These are phyloP conservation scores for Lentinula sp. DNA, from an alignment of 768 basidiomycete genomes.

Conservation along the genomic window DNA sequence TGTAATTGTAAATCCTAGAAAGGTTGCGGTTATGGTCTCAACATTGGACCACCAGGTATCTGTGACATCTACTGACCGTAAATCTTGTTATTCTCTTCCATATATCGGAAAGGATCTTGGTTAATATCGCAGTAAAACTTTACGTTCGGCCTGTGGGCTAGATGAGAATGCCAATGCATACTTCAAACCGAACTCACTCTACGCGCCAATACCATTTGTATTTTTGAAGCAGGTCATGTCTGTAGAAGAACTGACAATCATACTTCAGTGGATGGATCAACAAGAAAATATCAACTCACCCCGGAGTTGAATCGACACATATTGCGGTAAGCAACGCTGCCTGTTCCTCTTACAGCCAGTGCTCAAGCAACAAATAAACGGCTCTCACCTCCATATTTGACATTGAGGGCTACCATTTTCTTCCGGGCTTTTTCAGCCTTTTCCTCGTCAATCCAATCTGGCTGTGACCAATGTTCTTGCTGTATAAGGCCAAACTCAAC, in stretches of 20 bases:
- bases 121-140: slow-evolving; percentile 71
- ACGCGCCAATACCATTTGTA: slow-evolving; percentile 81
- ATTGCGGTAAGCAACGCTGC: slow-evolving; percentile 44
- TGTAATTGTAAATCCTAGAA: slow-evolving; percentile 60
- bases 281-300: slow-evolving; percentile 23
- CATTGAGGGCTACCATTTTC: slow-evolving; percentile 47
- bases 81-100: slow-evolving; percentile 63
- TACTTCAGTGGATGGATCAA: neutral
- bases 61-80: slow-evolving; percentile 39
- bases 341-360: slow-evolving; percentile 21
- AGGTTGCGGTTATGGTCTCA: neutral
- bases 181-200: slow-evolving; percentile 38
- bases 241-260: slow-evolving; percentile 55
- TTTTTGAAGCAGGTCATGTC: slow-evolving; percentile 55
- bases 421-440: slow-evolving; percentile 52
- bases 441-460: slow-evolving; percentile 67
- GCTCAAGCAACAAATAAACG: slow-evolving; percentile 24
- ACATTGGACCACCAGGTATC: neutral
- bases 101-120: slow-evolving; percentile 63
- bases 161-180: slow-evolving; percentile 23
- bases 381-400: slow-evolving; percentile 30
- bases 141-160: slow-evolving; percentile 49
- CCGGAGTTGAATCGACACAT: slow-evolving; percentile 71
- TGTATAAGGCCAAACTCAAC: slow-evolving; percentile 59
- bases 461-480: slow-evolving; percentile 66